Base-by-base conservation (phyloP, 306 rosid genomes). In the Vicia sativa region DNA sequence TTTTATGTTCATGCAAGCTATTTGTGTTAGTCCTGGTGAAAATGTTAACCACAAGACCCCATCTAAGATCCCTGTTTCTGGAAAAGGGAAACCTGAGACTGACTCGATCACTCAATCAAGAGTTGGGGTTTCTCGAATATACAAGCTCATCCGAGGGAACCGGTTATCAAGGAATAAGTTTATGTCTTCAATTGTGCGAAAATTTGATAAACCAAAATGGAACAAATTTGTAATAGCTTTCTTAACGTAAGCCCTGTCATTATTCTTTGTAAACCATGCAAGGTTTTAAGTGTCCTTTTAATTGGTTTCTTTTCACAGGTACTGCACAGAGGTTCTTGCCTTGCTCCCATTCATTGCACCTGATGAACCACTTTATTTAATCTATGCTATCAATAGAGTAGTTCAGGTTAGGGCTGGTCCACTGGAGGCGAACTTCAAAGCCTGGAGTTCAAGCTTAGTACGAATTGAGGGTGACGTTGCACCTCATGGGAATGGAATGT, bases 81-180 rank as follows among this genome's bases (percentile, higher is more conserved):
- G 76, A 21, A 90, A 83, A 68, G 95, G 84, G 67, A 93, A 81
- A 73, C 68, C 85, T 50, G 97, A 93, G 75, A 68, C 74, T 50
- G 85, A 62, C 56, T 72, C 91, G 2, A 83, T 93, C 59, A 64
- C 91, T 70, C 98, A 93, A 77, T 92, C 96, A 21, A 88, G 96
- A 73, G 88, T 86, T 65, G 99, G 99, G 63, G 97, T 93, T 75
- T 93, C 97, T 80, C 86, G 99, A 85, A 93, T 93, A 74, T 93
- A 93, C 87, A 93, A 90, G 92, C 99, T 93, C 63, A 93, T 93
- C 58, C 95, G 99, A 60, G 95, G 81, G 48, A 93, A 90, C 64
- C 85, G 97, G 50, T 72, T 82, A 68, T 88, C 99, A 35, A 88
- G 99, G 85, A 93, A 93, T 83, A 93, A 90, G 76, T 93, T 93